Conservation (phyloP, 495 filamentous ascomycete species). For the Aspergillus ostianus region DNA sequence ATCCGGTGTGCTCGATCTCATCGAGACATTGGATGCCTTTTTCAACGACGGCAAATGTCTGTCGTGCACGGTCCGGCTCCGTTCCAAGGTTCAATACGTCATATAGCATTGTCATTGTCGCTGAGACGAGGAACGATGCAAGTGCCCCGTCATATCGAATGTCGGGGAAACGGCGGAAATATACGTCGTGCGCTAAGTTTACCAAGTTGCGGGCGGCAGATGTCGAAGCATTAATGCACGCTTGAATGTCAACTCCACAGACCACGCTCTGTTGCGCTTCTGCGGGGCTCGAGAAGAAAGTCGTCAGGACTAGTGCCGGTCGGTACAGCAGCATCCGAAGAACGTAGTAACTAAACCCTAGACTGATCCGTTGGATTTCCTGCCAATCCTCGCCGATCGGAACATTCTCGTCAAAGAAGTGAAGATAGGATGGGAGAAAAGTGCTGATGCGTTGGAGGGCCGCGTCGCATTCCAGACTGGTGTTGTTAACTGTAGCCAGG, state of each 20-base stretch:
- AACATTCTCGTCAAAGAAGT: constrained; percentile 13
- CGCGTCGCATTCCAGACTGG: constrained; percentile 9
- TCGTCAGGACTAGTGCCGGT: constrained; percentile 13
- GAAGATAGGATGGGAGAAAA: constrained; percentile 11
- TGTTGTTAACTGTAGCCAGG: constrained; percentile 8
- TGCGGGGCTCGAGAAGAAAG: constrained; percentile 8
- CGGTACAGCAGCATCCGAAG: constrained; percentile 12
- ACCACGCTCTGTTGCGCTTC: constrained; percentile 3
- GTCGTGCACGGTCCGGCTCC: constrained; percentile 6
- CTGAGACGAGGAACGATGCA: constrained; percentile 11
- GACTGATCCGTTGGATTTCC: constrained; percentile 13
- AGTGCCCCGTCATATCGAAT: constrained; percentile 13
- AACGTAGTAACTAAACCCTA: constrained; percentile 8
- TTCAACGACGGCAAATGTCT: constrained; percentile 13
- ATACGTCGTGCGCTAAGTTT: constrained; percentile 13
- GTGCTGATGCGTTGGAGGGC: constrained; percentile 10
- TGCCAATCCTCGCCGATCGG: constrained; percentile 13
- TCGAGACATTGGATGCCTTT: constrained; percentile 13
- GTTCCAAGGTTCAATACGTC: constrained; percentile 11
- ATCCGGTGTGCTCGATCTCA: constrained; percentile 14
- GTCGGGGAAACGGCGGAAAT: constrained; percentile 10
- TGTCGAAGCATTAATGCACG: constrained; percentile 12
- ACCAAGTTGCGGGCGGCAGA: constrained; percentile 7
- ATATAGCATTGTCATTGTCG: constrained; percentile 10
- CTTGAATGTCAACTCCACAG: constrained; percentile 8